These are phyloP conservation scores for Proliferodiscus dingleyae DNA, from an alignment of 2,329 filamentous ascomycete genomes.

Conservation along the genomic window DNA sequence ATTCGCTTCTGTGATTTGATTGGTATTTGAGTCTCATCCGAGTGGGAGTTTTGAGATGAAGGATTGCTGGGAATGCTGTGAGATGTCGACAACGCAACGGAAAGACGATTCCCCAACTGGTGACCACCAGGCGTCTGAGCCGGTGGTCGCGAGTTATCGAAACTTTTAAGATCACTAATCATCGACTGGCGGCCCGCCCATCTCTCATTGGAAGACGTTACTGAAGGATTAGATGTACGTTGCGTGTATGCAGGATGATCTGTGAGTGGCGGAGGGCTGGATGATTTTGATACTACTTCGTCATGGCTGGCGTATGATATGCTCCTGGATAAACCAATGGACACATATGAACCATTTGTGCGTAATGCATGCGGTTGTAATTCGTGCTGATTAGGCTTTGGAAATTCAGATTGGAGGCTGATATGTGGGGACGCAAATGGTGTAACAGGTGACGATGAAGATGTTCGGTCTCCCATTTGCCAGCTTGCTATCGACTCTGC, in stretches of 20 bases:
- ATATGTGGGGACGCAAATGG: slow-evolving; percentile 13
- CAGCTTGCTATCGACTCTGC: slow-evolving; percentile 10
- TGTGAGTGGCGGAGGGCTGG: not conserved
- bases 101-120: slow-evolving; percentile 7
- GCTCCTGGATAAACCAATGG: not conserved
- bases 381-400: slow-evolving; percentile 13
- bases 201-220: not conserved
- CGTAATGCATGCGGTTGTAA: slow-evolving; percentile 9
- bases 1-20: slow-evolving; percentile 11
- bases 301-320: not conserved
- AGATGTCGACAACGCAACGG: not conserved
- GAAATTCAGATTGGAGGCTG: slow-evolving; percentile 11
- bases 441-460: slow-evolving; percentile 5
- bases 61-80: slow-evolving; percentile 1
- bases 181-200: not conserved
- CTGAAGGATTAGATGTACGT: not conserved
- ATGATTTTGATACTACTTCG: not conserved
- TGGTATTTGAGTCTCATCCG: not conserved
- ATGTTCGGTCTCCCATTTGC: slow-evolving; percentile 7
- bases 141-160: not conserved
- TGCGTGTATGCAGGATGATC: not conserved
- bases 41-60: not conserved
- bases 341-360: slow-evolving; percentile 1
- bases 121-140: not conserved
- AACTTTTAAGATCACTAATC: not conserved